Conservation (phyloP, 2,329 filamentous ascomycete genomes). For the Zarea fungicola region DNA sequence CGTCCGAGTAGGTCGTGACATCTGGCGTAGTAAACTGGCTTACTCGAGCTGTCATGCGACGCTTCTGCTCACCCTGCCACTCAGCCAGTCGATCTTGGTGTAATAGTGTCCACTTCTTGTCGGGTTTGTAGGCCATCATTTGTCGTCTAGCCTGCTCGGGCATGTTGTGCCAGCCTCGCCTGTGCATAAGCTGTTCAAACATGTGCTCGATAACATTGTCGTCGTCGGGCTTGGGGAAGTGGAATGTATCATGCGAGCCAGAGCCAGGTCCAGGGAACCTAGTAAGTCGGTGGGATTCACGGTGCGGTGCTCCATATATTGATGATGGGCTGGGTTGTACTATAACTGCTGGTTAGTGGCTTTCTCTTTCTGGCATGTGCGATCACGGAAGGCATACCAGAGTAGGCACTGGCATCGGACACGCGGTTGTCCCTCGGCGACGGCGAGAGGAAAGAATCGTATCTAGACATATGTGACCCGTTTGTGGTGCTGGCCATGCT, state of each 20-base stretch:
- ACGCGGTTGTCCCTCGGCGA: slow-evolving; percentile 56
- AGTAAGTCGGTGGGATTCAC: slow-evolving; percentile 53
- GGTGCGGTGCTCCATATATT: slow-evolving; percentile 44
- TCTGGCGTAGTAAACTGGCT: slow-evolving; percentile 65
- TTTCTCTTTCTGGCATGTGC: slow-evolving; percentile 15
- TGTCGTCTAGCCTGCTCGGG: slow-evolving; percentile 91
- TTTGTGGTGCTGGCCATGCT: slow-evolving; percentile 50
- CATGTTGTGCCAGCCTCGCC: slow-evolving; percentile 94
- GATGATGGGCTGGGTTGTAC: slow-evolving; percentile 52
- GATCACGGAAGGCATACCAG: slow-evolving; percentile 41
- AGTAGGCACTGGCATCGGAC: slow-evolving; percentile 53
- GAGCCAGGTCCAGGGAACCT: slow-evolving; percentile 41
- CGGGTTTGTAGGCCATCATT: slow-evolving; percentile 90
- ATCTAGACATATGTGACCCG: slow-evolving; percentile 52
- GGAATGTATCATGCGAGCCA: slow-evolving; percentile 43
- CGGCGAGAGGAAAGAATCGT: slow-evolving; percentile 58
- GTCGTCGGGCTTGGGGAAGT: slow-evolving; percentile 69
- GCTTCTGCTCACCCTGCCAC: slow-evolving; percentile 90
- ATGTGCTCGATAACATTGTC: slow-evolving; percentile 83
- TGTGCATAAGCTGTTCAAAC: slow-evolving; percentile 92
- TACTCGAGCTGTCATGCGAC: slow-evolving; percentile 67
- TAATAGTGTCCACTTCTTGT: slow-evolving; percentile 96
- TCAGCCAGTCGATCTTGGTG: slow-evolving; percentile 93
- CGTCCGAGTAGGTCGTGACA: slow-evolving; percentile 74
- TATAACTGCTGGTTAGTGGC: slow-evolving; percentile 30